Base-by-base conservation (phyloP, 2,329 filamentous ascomycete species). In the Talaromyces piceae region DNA sequence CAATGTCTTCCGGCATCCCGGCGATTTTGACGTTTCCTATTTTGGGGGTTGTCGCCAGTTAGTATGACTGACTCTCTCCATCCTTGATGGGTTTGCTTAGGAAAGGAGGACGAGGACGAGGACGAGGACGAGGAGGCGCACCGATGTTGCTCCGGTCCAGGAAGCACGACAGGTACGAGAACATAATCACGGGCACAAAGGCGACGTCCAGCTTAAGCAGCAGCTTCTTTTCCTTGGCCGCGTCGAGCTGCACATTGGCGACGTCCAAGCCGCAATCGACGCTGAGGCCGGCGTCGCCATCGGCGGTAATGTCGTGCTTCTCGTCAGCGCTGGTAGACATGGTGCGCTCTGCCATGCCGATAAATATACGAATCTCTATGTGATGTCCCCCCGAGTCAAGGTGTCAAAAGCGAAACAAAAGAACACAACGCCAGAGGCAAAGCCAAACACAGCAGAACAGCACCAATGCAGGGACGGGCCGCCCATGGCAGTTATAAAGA, bases 71-170 rank as follows among this genome's bases (percentile, higher is more conserved):
- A n/a, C 27, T 2, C 18, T 26, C 45, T 25, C 16, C 46, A 12
- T 16, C 18, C n/a, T 5, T 18, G 3, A 12, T 22, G n/a, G n/a
- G n/a, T n/a, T n/a, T n/a, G n/a, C n/a, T n/a, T n/a, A n/a, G n/a
- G n/a, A n/a, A n/a, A n/a, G n/a, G n/a, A n/a, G n/a, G n/a, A n/a
- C n/a, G n/a, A n/a, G n/a, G n/a, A n/a, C n/a, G n/a, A n/a, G n/a
- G n/a, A 0, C 13, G 41, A 2, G 3, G 11, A 30, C 4, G 28
- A 18, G 45, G 20, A 4, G n/a, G 49, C 50, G 20, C 57, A 69
- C 74, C 74, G 33, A 80, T 79, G 56, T 78, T 79, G 18, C 70
- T 69, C 49, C 79, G 71, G 61, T 83, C 80, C 37, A 81, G 66
- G 57, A 78, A 80, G 54, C 74, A 78, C 3, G 72, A 70, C 18